Evolutionary conservation across 805 yeast species (phyloP).

Genomic region (Starmerella cellae): DNA sequence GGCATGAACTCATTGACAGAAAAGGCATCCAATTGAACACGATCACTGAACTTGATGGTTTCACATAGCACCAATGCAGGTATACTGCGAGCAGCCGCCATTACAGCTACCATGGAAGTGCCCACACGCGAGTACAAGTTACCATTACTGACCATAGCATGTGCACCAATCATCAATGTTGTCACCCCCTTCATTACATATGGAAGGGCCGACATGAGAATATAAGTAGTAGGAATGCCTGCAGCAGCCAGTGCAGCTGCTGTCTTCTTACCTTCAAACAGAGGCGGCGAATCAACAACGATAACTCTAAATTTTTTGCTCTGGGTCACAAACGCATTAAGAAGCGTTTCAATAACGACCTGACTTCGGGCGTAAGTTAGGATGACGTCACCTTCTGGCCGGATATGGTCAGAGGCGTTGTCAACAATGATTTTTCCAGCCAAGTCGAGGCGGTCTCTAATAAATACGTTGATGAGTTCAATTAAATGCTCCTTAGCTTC

Average conservation of each 20-base stretch:
- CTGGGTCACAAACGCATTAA: slow-evolving; percentile 47
- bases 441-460: slow-evolving; percentile 70
- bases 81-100: slow-evolving; percentile 72
- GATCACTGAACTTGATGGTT: slow-evolving; percentile 82
- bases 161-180: slow-evolving; percentile 88
- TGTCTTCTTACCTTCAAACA: slow-evolving; percentile 79
- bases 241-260: slow-evolving; percentile 48
- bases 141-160: slow-evolving; percentile 92
- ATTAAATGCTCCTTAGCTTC: slow-evolving; percentile 53
- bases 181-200: slow-evolving; percentile 78
- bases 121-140: slow-evolving; percentile 88
- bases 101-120: slow-evolving; percentile 84
- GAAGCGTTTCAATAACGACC: slow-evolving; percentile 63
- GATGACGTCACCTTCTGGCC: slow-evolving; percentile 56
- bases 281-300: slow-evolving; percentile 84
- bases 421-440: slow-evolving; percentile 74
- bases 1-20: slow-evolving; percentile 67
- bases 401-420: slow-evolving; percentile 63
- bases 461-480: slow-evolving; percentile 62
- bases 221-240: slow-evolving; percentile 65
- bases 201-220: slow-evolving; percentile 62
- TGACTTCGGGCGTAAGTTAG: slow-evolving; percentile 81
- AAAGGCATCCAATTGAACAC: slow-evolving; percentile 92
- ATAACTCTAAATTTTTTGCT: slow-evolving; percentile 61
- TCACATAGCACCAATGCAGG: slow-evolving; percentile 96